Percentiles rank a stretch among this genome's conserved stretches.
Evolutionary conservation across 2,329 filamentous ascomycete species (phyloP).

Genomic region (Pseudocercospora musae): DNA sequence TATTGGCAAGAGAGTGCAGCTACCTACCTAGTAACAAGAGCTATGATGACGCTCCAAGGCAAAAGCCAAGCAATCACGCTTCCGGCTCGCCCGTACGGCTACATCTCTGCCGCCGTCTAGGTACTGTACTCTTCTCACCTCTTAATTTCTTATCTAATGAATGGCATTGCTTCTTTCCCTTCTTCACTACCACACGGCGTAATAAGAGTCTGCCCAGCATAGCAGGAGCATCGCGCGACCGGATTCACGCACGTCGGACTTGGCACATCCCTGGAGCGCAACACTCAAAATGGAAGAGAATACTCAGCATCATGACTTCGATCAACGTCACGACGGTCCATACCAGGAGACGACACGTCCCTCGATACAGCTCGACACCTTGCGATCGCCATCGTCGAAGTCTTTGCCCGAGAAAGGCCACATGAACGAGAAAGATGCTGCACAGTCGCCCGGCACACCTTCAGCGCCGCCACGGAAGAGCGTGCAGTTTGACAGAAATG

Average conservation of each 20-base stretch:
- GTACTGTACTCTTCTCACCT: no score
- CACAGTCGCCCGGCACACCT: background rate
- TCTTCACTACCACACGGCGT: background rate
- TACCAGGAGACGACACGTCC: conserved; percentile 20
- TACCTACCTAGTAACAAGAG: background rate
- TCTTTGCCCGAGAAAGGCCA: background rate
- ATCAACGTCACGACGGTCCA: conserved; percentile 34
- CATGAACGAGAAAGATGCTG: background rate
- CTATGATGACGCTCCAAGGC: background rate
- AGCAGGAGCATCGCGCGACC: background rate
- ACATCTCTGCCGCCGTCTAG: background rate
- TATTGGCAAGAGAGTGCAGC: background rate
- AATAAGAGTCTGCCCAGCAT: background rate
- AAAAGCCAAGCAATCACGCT: background rate
- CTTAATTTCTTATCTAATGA: background rate
- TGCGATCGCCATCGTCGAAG: background rate
- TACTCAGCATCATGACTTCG: conserved; percentile 33
- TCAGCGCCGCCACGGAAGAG: conserved; percentile 16
- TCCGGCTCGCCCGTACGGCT: background rate
- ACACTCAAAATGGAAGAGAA: conserved; percentile 23
- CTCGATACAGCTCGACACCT: conserved; percentile 11
- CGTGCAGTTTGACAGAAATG: conserved; percentile 16
- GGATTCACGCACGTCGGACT: background rate
- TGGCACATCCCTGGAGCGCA: background rate
- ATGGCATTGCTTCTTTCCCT: background rate